Evolutionary conservation across 2,329 filamentous ascomycete species (phyloP).

Genomic region (Pseudogymnoascus sp.): DNA sequence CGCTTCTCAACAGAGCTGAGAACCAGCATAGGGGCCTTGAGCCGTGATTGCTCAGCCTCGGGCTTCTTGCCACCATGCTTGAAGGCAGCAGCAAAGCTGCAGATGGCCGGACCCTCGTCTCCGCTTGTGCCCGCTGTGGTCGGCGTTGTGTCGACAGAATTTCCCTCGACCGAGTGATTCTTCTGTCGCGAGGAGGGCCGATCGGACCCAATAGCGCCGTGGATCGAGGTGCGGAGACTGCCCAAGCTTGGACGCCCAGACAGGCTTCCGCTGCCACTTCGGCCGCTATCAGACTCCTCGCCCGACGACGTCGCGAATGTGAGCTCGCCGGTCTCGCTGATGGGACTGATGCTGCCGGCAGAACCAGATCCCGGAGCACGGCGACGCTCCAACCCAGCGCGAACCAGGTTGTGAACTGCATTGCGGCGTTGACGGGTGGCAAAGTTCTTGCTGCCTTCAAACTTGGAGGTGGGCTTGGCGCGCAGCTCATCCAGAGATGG

Average conservation of each 20-base stretch:
- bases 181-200: constrained; percentile 66
- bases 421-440: constrained; percentile 83
- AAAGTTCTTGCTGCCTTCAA: constrained; percentile 98
- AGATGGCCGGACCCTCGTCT: constrained; percentile 46
- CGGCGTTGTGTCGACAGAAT: constrained; percentile 42
- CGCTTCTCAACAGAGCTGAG: constrained; percentile 86
- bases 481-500: constrained; percentile 86
- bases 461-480: constrained; percentile 80
- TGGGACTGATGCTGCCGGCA: constrained; percentile 74
- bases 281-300: constrained; percentile 61
- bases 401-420: constrained; percentile 84
- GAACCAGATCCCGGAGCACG: constrained; percentile 60
- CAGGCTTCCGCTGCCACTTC: constrained; percentile 70
- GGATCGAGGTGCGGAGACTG: constrained; percentile 68
- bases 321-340: constrained; percentile 68
- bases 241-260: constrained; percentile 60
- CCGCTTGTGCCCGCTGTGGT: constrained; percentile 58
- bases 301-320: constrained; percentile 60
- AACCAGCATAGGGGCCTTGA: constrained; percentile 79
- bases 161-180: constrained; percentile 46
- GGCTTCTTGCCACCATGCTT: constrained; percentile 52
- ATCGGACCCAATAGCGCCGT: constrained; percentile 81
- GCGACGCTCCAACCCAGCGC: constrained; percentile 79
- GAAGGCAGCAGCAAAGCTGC: constrained; percentile 60
- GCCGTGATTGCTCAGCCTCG: constrained; percentile 52